These are phyloP conservation scores for Calonectria naviculata DNA, from an alignment of 2,329 filamentous ascomycete genomes.

Conservation along the genomic window DNA sequence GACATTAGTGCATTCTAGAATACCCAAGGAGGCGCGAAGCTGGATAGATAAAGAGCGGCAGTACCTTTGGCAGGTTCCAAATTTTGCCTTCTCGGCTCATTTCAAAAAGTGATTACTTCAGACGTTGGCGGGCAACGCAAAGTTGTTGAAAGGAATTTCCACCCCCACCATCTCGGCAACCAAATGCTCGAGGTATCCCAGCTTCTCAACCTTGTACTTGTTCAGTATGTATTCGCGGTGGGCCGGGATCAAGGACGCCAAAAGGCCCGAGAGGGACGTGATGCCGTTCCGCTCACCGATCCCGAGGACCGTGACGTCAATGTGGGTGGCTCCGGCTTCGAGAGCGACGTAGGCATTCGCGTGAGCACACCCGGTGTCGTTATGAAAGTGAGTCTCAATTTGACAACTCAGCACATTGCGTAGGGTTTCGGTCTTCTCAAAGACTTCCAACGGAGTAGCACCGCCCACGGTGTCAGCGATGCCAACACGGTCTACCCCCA, in stretches of 20 bases:
- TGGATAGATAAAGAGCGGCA: too few species aligned
- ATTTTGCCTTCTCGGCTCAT: too few species aligned
- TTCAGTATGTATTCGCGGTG: conserved; percentile 84
- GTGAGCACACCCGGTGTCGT: conserved; percentile 91
- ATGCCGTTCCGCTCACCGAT: conserved; percentile 78
- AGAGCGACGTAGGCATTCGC: conserved; percentile 90
- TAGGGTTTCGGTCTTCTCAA: conserved; percentile 75
- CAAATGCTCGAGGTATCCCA: conserved; percentile 88
- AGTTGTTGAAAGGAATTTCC: neutral
- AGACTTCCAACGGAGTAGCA: conserved; percentile 86
- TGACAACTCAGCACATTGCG: conserved; percentile 66
- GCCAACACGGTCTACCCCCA: conserved; percentile 86
- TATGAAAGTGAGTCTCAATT: conserved; percentile 72
- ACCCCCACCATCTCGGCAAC: conserved; percentile 72
- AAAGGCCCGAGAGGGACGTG: conserved; percentile 61
- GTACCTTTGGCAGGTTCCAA: too few species aligned
- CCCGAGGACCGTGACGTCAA: conserved; percentile 85
- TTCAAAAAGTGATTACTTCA: too few species aligned
- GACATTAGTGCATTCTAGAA: too few species aligned
- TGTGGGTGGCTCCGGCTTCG: conserved; percentile 87
- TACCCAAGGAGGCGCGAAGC: too few species aligned
- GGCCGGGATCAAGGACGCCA: conserved; percentile 27
- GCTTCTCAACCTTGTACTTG: conserved; percentile 92
- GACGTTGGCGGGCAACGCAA: neutral
- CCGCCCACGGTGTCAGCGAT: conserved; percentile 70